These are phyloP conservation scores for Mycena amicta DNA, from an alignment of 768 basidiomycete species.

Conservation along the genomic window DNA sequence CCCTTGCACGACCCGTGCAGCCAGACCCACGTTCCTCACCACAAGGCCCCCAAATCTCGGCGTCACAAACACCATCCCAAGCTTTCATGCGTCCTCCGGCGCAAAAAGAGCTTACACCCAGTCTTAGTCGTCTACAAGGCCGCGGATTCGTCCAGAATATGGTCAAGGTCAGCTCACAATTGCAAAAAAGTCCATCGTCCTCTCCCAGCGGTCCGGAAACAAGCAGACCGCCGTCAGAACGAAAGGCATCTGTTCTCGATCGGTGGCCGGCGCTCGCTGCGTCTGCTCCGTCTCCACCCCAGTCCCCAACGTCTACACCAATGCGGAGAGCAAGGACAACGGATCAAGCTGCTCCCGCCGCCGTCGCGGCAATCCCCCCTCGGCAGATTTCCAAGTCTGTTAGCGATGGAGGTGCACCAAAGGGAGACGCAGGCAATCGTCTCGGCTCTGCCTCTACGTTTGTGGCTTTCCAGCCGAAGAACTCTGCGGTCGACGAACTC, in stretches of 20 bases:
- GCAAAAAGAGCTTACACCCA: constrained; percentile 77
- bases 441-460: constrained; percentile 79
- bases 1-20: constrained; percentile 56
- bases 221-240: not conserved
- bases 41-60: constrained; percentile 44
- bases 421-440: constrained; percentile 28
- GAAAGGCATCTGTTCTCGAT: constrained; percentile 63
- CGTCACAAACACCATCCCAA: constrained; percentile 50
- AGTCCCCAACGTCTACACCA: constrained; percentile 23
- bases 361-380: not conserved
- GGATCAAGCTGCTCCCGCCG: constrained; percentile 26
- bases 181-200: constrained; percentile 45
- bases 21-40: constrained; percentile 51
- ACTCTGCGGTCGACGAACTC: constrained; percentile 46
- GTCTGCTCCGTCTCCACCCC: constrained; percentile 40
- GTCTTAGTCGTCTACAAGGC: constrained; percentile 79
- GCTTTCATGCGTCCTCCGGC: constrained; percentile 59
- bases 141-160: constrained; percentile 86
- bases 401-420: constrained; percentile 20
- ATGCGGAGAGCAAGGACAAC: constrained; percentile 24
- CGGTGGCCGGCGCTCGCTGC: constrained; percentile 56
- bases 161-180: constrained; percentile 67
- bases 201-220: constrained; percentile 27
- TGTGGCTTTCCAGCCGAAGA: constrained; percentile 56
- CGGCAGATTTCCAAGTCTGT: constrained; percentile 16